Evolutionary conservation across 495 filamentous ascomycete species (phyloP).

Genomic region (Delitschia confertaspora): DNA sequence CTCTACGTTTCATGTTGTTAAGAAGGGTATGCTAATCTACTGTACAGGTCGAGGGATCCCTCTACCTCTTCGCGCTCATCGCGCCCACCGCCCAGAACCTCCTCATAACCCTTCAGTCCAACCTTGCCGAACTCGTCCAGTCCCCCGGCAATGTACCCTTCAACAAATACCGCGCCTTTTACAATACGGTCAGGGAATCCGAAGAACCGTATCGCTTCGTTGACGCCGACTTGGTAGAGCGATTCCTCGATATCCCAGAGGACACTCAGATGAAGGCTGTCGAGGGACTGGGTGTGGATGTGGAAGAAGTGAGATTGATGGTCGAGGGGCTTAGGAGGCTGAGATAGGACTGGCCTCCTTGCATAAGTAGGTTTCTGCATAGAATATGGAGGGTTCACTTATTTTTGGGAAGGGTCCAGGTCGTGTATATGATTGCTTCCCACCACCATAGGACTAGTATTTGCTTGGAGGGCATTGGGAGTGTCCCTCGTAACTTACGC

Average conservation of each 20-base stretch:
- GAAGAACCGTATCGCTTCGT: conserved; percentile 80
- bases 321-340: conserved; percentile 61
- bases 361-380: no score
- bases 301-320: conserved; percentile 48
- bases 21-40: no score
- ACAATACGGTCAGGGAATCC: conserved; percentile 56
- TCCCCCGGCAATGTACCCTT: conserved; percentile 66
- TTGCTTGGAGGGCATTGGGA: no score
- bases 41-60: conserved; percentile 76
- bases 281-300: conserved; percentile 39
- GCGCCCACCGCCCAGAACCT: conserved; percentile 59
- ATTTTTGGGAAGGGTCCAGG: no score
- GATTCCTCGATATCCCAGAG: conserved; percentile 63
- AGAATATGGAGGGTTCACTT: no score
- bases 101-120: conserved; percentile 71
- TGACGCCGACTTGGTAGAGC: conserved; percentile 84
- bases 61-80: conserved; percentile 82
- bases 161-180: conserved; percentile 67
- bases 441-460: no score
- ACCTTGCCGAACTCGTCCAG: conserved; percentile 54
- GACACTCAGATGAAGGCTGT: conserved; percentile 56
- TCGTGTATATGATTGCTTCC: no score
- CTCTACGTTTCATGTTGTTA: conserved; percentile 1
- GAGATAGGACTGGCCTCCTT: no score
- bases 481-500: no score